These are phyloP conservation scores for Cyclotella sp. DNA, from an alignment of 108 stramenopile genomes.

Conservation along the genomic window DNA sequence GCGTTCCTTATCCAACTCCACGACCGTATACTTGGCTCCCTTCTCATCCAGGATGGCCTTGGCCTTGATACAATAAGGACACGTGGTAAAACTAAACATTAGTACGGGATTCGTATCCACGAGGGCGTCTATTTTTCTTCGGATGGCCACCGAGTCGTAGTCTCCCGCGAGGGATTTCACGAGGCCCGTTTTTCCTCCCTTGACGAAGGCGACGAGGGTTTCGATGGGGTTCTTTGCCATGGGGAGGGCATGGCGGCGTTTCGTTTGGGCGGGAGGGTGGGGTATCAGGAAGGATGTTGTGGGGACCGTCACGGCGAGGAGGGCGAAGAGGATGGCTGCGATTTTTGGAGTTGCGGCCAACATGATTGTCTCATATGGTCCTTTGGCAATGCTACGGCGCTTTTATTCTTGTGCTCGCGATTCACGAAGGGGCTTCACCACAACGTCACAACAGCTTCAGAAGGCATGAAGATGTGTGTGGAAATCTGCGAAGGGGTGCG, in stretches of 20 bases:
- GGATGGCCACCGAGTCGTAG: constrained; percentile 74
- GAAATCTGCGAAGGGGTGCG: no score
- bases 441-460: no score
- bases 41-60: constrained; percentile 77
- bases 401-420: no score
- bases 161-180: constrained; percentile 85
- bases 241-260: neutral
- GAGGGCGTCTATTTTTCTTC: constrained; percentile 59
- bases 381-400: neutral
- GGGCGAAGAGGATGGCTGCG: neutral
- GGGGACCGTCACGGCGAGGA: neutral
- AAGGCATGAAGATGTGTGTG: no score
- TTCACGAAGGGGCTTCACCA: no score
- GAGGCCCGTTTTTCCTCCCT: constrained; percentile 83
- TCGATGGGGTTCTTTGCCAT: constrained; percentile 2
- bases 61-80: constrained; percentile 93
- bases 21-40: constrained; percentile 70
- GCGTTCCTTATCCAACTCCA: constrained; percentile 75
- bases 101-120: constrained; percentile 72
- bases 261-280: no score
- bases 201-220: constrained; percentile 41
- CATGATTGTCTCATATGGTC: neutral
- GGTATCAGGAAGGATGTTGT: neutral
- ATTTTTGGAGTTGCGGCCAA: neutral
- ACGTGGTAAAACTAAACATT: constrained; percentile 72